Base-by-base conservation (phyloP, 169 alveolate species). In the Fabrea salina region DNA sequence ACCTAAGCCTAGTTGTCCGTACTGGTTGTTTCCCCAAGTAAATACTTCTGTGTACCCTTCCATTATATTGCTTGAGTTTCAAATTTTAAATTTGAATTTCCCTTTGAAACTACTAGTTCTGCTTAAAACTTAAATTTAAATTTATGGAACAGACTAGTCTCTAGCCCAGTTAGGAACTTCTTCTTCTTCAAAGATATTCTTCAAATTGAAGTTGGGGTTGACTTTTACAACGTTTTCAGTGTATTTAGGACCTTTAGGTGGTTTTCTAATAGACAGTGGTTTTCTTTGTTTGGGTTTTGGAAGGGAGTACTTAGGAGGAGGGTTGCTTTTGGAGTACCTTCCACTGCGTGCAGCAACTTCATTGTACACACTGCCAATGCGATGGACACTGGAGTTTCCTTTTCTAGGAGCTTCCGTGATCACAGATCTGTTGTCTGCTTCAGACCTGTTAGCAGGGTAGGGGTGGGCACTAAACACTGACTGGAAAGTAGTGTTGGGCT, bases 1-100 rank as follows among this genome's bases (percentile, higher is more conserved):
- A 3, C 85, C 85, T 11, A 85, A 59, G 19, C 91, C 91, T 5
- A 85, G 74, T 39, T 85, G 86, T 19, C 91, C 91, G 8, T 47
- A n/a, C 40, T 47, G 41, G 74, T 85, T 85, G 5, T 77, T 27
- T 16, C 91, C 91, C 91, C 91, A 85, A 7, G 82, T 56, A 75
- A 74, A 85, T 5, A 85, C 85, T 53, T 85, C 88, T 5, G 91
- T 85, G 50, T 22, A 82, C 35, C 64, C 82, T 32, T 54, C 59
- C 61, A 70, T 47, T 66, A 70, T n/a, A n/a, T n/a, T n/a, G n/a
- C n/a, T n/a, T n/a, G n/a, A n/a, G n/a, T n/a, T n/a, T n/a, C n/a
- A n/a, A n/a, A n/a, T n/a, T n/a, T n/a, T n/a, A n/a, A n/a, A n/a
- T n/a, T n/a, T n/a, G n/a, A n/a, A n/a, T n/a, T n/a, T n/a, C n/a